Evolutionary conservation across 306 rosid species (phyloP), one percentile per base, ranked within the genome.

Genomic region (Vigna radiata): DNA sequence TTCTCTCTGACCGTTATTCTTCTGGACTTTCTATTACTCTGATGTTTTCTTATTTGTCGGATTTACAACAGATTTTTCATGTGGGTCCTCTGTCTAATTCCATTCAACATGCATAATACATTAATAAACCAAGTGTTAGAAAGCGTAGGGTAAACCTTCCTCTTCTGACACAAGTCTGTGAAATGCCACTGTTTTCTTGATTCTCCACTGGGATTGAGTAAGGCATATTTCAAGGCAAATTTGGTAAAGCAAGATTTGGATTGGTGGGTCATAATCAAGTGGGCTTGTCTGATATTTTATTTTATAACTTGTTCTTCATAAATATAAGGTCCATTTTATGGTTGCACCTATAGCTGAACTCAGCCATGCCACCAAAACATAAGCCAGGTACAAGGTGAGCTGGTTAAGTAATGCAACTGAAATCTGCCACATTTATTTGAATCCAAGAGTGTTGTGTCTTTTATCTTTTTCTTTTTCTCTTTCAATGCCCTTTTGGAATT

Each of bases 1-100:
- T 83, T 49, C 91, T 73, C 84, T 83, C 83, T 39, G 78, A 86
- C 84, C 85, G 87, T 90, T 92, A 90, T 83, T 83, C 91, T 83
- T 84, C 70, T 86, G 76, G 72, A 77, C 79, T 85, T 75, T 83
- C 83, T 77, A 56, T 70, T 58, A 79, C 44, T 75, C 50, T 31
- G 36, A 49, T 37, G 4, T 53, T 58, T 72, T 56, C 64, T 33
- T 19, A 21, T 44, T 13, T 68, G 77, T 31, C 56, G 71, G 69
- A 76, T 60, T 60, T 66, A 79, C 8, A 21, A 50, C 68, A 69
- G 50, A 76, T 76, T 72, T 81, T 66, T 41, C 23, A 23, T 4
- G 82, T 67, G 85, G 89, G 86, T 25, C 44, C 67, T 61, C 13
- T 1, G 2, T 18, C 52, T 56, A 75, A 7, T 36, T 76, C 68